A percentile compares a stretch with the other conserved stretches of the same genome.
Conservation (phyloP, 129 eudicot genomes). For the Pulicaria dysenterica region DNA sequence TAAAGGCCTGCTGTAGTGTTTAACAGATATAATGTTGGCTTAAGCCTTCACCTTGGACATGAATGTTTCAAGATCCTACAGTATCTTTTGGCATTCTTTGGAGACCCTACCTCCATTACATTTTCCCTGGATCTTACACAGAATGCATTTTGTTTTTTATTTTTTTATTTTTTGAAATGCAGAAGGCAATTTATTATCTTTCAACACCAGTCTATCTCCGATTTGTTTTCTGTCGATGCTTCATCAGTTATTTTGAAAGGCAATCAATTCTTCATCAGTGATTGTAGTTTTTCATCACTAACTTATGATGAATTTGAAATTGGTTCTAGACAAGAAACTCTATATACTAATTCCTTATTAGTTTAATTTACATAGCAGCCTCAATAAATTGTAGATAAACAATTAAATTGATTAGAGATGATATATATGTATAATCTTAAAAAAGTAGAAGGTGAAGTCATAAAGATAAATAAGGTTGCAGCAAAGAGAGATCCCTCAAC, state of each 20-base stretch:
- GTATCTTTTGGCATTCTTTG: no score
- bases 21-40: no score
- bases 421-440: no score
- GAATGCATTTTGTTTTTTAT: no score
- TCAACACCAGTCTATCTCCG: neutral
- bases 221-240: neutral
- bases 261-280: no score
- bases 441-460: no score
- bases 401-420: neutral
- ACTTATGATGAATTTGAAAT: neutral
- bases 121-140: no score
- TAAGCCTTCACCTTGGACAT: no score
- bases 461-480: constrained; percentile 6
- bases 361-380: neutral
- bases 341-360: neutral
- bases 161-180: no score
- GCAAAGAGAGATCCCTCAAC: neutral
- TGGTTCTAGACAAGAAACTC: neutral
- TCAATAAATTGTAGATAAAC: neutral
- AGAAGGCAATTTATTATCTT: neutral
- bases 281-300: neutral
- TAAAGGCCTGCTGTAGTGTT: no score
- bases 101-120: no score
- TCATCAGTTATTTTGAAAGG: neutral
- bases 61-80: no score